Evolutionary conservation across 108 stramenopile genomes (phyloP).

Genomic region (Cylindrotheca closterium): DNA sequence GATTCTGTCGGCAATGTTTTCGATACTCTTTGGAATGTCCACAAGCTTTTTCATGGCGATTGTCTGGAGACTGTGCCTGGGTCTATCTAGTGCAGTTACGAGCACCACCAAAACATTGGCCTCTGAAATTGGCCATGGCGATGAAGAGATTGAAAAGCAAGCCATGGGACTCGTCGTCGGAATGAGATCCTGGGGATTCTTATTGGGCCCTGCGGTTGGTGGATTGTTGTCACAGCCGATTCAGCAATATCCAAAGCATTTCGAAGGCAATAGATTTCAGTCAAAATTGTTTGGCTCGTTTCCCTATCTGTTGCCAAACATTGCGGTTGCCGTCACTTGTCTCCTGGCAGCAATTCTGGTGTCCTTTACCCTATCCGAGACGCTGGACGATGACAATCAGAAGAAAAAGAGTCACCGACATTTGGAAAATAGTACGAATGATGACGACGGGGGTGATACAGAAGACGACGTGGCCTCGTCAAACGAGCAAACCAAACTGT

Average conservation of each 20-base stretch:
- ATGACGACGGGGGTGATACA: not conserved
- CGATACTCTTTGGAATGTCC: slow-evolving; percentile 64
- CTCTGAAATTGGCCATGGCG: slow-evolving; percentile 46
- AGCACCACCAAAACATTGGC: slow-evolving; percentile 53
- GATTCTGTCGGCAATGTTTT: slow-evolving; percentile 40
- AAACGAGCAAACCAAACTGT: not conserved
- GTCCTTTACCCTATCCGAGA: not conserved
- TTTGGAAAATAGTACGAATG: not conserved
- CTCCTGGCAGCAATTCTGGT: not conserved
- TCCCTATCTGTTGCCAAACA: slow-evolving; percentile 66
- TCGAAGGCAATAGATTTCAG: slow-evolving; percentile 7
- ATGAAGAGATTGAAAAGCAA: slow-evolving; percentile 47
- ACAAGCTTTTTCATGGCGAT: slow-evolving; percentile 45
- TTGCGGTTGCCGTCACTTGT: slow-evolving; percentile 20
- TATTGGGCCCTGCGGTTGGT: slow-evolving; percentile 57
- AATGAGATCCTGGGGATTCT: slow-evolving; percentile 33
- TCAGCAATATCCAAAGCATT: slow-evolving; percentile 23
- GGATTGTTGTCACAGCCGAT: slow-evolving; percentile 23
- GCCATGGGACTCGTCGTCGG: slow-evolving; percentile 19
- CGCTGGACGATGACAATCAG: not conserved
- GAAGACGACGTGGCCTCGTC: not conserved
- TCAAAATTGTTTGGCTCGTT: slow-evolving; percentile 12
- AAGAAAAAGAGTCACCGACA: too few species aligned
- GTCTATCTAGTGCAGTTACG: slow-evolving; percentile 48
- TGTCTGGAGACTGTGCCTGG: slow-evolving; percentile 33